Evolutionary conservation across 1,139 yeast species (phyloP).

Genomic region (Diutina ranongensis): DNA sequence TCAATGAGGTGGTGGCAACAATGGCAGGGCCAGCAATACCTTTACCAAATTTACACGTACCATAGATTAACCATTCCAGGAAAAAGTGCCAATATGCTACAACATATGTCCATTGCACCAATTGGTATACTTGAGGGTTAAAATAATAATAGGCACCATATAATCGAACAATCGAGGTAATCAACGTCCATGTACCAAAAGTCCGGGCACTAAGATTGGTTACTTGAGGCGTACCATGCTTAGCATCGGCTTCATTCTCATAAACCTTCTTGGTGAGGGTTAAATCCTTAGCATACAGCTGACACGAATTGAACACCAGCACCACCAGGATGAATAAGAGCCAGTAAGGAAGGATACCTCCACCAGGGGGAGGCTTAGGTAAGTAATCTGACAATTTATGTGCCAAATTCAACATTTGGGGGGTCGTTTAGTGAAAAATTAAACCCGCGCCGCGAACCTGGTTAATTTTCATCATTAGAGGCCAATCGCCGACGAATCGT

Average conservation of each 20-base stretch:
- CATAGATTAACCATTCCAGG: slow-evolving; percentile 70
- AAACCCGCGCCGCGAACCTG: too few relatives aligned
- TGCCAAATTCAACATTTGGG: not conserved
- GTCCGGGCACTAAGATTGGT: slow-evolving; percentile 84
- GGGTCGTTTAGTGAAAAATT: not conserved
- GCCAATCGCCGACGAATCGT: too few relatives aligned
- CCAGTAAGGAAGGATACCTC: slow-evolving; percentile 37
- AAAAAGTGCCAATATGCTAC: slow-evolving; percentile 80
- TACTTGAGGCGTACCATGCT: slow-evolving; percentile 18
- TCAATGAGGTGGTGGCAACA: slow-evolving; percentile 41
- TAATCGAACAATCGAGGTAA: slow-evolving; percentile 73
- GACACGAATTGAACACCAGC: slow-evolving; percentile 80
- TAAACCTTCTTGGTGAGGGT: slow-evolving; percentile 72
- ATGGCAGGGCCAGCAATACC: slow-evolving; percentile 85
- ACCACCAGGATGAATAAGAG: slow-evolving; percentile 63
- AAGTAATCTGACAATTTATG: not conserved
- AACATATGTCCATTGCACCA: slow-evolving; percentile 72
- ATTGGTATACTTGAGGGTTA: slow-evolving; percentile 60
- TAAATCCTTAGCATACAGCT: slow-evolving; percentile 69
- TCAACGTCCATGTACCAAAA: slow-evolving; percentile 94
- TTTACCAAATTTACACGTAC: slow-evolving; percentile 73
- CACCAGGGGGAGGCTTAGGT: slow-evolving; percentile 9
- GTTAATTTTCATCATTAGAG: too few relatives aligned
- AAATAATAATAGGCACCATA: slow-evolving; percentile 74
- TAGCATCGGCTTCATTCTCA: slow-evolving; percentile 11